phyloP scores from a whole-genome alignment of 306 rosid species.

The Trifolium fragiferum region DNA sequence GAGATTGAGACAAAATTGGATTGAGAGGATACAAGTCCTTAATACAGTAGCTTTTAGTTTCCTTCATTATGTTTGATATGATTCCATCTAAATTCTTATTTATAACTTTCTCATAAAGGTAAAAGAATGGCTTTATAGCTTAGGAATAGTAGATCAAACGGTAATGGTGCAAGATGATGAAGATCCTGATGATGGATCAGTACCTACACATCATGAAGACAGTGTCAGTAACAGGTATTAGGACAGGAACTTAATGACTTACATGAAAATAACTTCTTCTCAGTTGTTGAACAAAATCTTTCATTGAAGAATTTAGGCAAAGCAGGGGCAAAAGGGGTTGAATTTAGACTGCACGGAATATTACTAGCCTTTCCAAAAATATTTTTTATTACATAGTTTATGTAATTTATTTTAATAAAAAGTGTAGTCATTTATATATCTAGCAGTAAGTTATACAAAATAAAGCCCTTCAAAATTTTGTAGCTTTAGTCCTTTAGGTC shows the following conservation, averaged over 20 bases:
- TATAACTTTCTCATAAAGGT: constrained; percentile 52
- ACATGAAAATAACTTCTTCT: constrained; percentile 19
- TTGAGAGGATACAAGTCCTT: too few species aligned
- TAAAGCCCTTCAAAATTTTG: constrained; percentile 23
- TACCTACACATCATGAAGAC: constrained; percentile 70
- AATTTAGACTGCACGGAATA: constrained; percentile 23
- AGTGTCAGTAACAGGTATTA: constrained; percentile 68
- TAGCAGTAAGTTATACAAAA: constrained; percentile 19
- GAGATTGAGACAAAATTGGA: too few species aligned
- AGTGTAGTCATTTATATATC: neutral
- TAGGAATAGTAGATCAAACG: constrained; percentile 82
- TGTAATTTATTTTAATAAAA: constrained; percentile 17
- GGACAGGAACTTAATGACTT: constrained; percentile 27
- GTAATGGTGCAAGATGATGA: constrained; percentile 78
- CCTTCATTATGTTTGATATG: constrained; percentile 28
- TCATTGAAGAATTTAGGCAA: neutral
- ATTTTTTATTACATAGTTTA: constrained; percentile 10
- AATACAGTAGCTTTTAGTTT: constrained; percentile 39
- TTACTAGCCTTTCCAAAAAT: constrained; percentile 27
- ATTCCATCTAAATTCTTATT: constrained; percentile 28
- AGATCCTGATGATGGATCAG: constrained; percentile 82
- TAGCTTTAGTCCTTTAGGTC: constrained; percentile 4
- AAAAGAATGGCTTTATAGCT: constrained; percentile 92
- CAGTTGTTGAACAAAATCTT: constrained; percentile 20
- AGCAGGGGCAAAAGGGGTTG: constrained; percentile 16